These are phyloP conservation scores for Croton setiger DNA, from an alignment of 441 rosid species.

Conservation along the genomic window DNA sequence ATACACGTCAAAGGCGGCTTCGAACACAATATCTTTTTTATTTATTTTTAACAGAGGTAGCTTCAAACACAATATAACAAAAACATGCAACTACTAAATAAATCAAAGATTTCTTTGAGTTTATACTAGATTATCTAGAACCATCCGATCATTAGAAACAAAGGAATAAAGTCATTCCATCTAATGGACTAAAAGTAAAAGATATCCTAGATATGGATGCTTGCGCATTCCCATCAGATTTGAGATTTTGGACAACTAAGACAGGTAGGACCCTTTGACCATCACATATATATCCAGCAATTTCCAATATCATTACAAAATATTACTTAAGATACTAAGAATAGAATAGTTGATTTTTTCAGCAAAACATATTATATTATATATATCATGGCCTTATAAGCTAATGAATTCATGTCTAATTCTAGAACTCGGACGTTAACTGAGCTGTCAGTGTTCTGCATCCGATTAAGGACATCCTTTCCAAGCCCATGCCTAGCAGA, in stretches of 20 bases:
- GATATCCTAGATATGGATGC: background rate
- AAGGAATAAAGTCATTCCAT: background rate
- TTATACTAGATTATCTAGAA: constrained; percentile 13
- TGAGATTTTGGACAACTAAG: constrained; percentile 15
- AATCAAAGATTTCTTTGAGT: background rate
- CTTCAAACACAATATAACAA: too few relatives aligned
- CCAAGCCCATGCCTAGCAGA: constrained; percentile 20
- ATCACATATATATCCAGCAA: background rate
- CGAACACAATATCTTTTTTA: too few relatives aligned
- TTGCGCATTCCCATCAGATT: constrained; percentile 16
- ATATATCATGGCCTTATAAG: background rate
- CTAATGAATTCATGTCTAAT: constrained; percentile 1
- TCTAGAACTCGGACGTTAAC: constrained; percentile 12
- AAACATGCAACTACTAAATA: background rate
- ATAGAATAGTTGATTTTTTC: constrained; percentile 18
- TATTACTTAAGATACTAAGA: constrained; percentile 1
- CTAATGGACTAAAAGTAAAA: background rate
- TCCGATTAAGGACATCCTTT: constrained; percentile 23
- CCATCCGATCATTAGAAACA: constrained; percentile 13
- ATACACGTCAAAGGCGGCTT: too few relatives aligned
- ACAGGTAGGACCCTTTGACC: constrained; percentile 26
- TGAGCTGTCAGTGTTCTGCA: constrained; percentile 31
- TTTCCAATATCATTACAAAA: background rate
- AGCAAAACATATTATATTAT: background rate
- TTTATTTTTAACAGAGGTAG: too few relatives aligned